phyloP scores from a whole-genome alignment of 305 asterid genomes.

The Solanum hybrid region DNA sequence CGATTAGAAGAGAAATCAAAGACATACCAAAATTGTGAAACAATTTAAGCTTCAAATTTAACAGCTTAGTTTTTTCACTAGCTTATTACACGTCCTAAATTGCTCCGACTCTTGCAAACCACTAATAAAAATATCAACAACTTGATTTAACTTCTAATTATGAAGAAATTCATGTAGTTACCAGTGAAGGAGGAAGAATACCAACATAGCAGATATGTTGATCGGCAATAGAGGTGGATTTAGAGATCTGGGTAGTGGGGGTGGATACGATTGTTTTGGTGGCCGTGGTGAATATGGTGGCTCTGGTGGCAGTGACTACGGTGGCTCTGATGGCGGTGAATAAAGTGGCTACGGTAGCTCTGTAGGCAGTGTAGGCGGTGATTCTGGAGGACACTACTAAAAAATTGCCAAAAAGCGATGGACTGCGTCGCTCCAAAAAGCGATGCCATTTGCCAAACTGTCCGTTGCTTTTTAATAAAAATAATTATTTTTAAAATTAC shows the following conservation, averaged over 20 bases:
- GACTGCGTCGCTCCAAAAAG: no score
- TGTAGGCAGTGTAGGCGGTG: neutral
- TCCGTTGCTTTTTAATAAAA: no score
- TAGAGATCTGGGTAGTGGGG: neutral
- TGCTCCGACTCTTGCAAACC: neutral
- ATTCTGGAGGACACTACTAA: neutral
- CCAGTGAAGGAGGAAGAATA: constrained; percentile 57
- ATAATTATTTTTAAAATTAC: no score
- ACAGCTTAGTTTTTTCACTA: neutral
- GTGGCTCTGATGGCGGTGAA: neutral
- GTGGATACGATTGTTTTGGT: neutral
- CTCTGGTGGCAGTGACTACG: no score
- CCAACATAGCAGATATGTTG: constrained; percentile 70
- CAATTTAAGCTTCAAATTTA: neutral
- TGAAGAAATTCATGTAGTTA: neutral
- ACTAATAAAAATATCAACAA: neutral
- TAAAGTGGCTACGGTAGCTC: neutral
- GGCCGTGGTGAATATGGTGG: neutral
- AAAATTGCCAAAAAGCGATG: no score
- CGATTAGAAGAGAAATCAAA: neutral
- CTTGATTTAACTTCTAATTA: neutral
- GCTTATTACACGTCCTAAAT: neutral
- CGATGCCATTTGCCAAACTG: no score
- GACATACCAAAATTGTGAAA: neutral
- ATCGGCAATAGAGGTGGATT: constrained; percentile 57